Conservation (phyloP, 1,284 basidiomycete species). For the Inonotus obliquus region DNA sequence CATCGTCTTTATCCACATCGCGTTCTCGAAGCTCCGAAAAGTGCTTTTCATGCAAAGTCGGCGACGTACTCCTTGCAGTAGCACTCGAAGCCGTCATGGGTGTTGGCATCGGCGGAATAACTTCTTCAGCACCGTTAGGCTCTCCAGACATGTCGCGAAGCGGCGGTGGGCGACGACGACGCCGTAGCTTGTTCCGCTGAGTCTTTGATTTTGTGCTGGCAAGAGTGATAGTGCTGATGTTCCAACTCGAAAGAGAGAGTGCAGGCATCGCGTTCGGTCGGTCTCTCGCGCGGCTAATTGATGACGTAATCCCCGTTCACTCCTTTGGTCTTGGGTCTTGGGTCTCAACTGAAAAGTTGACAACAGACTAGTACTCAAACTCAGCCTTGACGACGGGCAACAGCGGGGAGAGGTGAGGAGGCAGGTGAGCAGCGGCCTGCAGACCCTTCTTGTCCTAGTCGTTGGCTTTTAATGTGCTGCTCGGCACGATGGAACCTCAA, state of each 20-base stretch:
- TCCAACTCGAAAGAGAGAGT: conserved; percentile 3
- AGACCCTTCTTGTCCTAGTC: neutral
- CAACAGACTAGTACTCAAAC: neutral
- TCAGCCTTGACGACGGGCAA: neutral
- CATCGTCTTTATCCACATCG: conserved; percentile 35
- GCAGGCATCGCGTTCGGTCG: conserved; percentile 4
- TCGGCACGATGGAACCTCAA: conserved; percentile 9
- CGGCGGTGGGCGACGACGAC: conserved; percentile 14
- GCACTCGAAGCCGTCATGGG: neutral
- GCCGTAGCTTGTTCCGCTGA: conserved; percentile 17
- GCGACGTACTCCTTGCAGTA: conserved; percentile 10
- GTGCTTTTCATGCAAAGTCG: conserved; percentile 10
- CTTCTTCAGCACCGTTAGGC: conserved; percentile 3
- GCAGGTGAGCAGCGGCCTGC: neutral
- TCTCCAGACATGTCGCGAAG: conserved; percentile 13
- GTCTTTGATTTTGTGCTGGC: conserved; percentile 15
- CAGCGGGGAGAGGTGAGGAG: neutral
- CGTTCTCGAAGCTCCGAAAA: neutral
- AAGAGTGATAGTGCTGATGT: conserved; percentile 10
- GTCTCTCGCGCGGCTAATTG: neutral
- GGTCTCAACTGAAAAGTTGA: neutral
- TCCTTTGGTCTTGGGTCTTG: no score
- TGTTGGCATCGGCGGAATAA: neutral
- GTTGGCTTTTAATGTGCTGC: conserved; percentile 3
- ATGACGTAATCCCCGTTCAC: conserved; percentile 6